These are phyloP conservation scores for Discostella stelligera DNA, from an alignment of 352 stramenopile genomes.

Conservation along the genomic window DNA sequence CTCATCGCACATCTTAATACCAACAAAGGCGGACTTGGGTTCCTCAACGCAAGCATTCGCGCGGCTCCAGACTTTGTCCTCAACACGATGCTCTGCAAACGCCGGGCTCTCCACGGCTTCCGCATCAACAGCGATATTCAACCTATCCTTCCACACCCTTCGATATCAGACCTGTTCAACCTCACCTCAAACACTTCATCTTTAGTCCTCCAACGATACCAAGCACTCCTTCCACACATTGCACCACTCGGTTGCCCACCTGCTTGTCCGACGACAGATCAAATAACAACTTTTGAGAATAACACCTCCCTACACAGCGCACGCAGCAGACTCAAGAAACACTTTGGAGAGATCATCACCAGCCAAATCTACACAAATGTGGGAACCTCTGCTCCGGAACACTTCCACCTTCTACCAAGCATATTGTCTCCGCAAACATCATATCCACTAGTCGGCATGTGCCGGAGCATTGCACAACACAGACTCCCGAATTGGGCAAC, in stretches of 20 bases:
- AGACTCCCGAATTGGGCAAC: slow-evolving; percentile 17
- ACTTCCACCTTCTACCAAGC: not conserved
- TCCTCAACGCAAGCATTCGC: slow-evolving; percentile 3
- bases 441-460: slow-evolving; percentile 12
- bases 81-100: slow-evolving; percentile 4
- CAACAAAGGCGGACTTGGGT: slow-evolving; percentile 6
- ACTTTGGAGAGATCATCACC: not conserved
- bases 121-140: not conserved
- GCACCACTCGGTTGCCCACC: not conserved
- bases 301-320: not conserved
- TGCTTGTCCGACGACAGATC: not conserved
- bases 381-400: not conserved
- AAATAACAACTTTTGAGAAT: not conserved
- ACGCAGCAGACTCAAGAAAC: not conserved
- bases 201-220: slow-evolving; percentile 2
- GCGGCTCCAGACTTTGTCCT: slow-evolving; percentile 37
- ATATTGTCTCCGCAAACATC: not conserved
- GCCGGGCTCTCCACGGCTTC: slow-evolving; percentile 1
- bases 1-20: slow-evolving; percentile 7
- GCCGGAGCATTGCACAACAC: not conserved
- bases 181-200: not conserved
- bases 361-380: not conserved
- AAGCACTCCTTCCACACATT: not conserved
- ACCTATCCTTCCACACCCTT: not conserved
- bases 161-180: slow-evolving; percentile 4